Conservation (phyloP, 2,329 filamentous ascomycete species). For the Colletotrichum spinosum region DNA sequence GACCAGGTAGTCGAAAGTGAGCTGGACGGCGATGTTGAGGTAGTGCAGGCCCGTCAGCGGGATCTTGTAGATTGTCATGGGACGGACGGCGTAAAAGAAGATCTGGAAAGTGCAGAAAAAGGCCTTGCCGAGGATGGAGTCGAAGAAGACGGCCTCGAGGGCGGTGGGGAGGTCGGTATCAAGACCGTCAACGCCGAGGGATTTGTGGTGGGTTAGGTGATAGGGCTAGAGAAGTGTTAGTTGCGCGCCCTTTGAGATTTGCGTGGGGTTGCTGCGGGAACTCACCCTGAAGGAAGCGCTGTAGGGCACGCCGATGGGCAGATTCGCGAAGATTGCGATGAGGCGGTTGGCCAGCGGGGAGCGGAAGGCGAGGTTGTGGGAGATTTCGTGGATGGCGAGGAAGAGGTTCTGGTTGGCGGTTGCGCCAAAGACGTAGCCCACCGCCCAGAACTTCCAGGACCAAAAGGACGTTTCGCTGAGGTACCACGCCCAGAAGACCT, state of each 20-base stretch:
- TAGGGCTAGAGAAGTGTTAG: slow-evolving; percentile 74
- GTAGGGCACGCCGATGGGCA: slow-evolving; percentile 96
- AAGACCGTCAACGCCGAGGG: slow-evolving; percentile 93
- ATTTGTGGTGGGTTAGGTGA: slow-evolving; percentile 99
- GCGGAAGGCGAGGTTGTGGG: slow-evolving; percentile 94
- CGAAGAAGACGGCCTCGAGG: slow-evolving; percentile 90
- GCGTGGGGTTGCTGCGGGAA: slow-evolving; percentile 29
- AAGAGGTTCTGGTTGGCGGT: slow-evolving; percentile 99
- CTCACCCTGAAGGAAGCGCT: slow-evolving; percentile 91
- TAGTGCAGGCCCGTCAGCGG: slow-evolving; percentile 88
- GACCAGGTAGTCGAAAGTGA: slow-evolving; percentile 80
- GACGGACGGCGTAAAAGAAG: slow-evolving; percentile 96
- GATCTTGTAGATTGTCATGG: slow-evolving; percentile 92
- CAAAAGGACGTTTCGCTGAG: slow-evolving; percentile 83
- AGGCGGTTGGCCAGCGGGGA: slow-evolving; percentile 83
- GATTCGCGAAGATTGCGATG: slow-evolving; percentile 91
- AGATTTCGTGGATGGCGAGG: slow-evolving; percentile 98
- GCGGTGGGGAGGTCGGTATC: slow-evolving; percentile 96
- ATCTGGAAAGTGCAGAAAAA: slow-evolving; percentile 99
- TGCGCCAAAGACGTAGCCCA: slow-evolving; percentile 91
- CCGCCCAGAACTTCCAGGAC: slow-evolving; percentile 85
- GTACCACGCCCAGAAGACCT: slow-evolving; percentile 80
- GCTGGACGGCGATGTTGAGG: slow-evolving; percentile 82
- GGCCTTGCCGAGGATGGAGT: slow-evolving; percentile 94
- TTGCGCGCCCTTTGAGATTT: neutral